These are phyloP conservation scores for Pyronema domesticum DNA, from an alignment of 495 filamentous ascomycete genomes.

Conservation along the genomic window DNA sequence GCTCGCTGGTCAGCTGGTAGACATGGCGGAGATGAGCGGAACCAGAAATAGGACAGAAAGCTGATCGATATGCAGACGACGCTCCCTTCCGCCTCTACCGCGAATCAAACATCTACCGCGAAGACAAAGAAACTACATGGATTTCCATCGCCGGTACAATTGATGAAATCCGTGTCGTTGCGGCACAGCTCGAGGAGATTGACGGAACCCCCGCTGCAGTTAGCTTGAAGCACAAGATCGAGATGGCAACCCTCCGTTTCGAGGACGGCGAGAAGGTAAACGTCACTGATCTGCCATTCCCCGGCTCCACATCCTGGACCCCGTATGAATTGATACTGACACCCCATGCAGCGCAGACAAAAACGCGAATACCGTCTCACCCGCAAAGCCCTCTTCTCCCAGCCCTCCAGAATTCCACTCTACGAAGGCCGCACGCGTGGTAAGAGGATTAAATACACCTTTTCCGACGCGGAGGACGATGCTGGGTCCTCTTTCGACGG, in stretches of 20 bases:
- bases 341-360: slow-evolving; percentile 52
- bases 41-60: no score
- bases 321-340: slow-evolving; percentile 25
- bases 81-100: slow-evolving; percentile 87
- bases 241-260: slow-evolving; percentile 70
- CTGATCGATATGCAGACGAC: slow-evolving; percentile 44
- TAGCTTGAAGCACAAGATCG: slow-evolving; percentile 57
- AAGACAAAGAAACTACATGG: slow-evolving; percentile 62
- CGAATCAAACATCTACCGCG: slow-evolving; percentile 56
- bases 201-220: slow-evolving; percentile 67
- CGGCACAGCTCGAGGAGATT: slow-evolving; percentile 48
- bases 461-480: slow-evolving; percentile 66
- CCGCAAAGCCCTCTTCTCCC: slow-evolving; percentile 71
- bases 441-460: slow-evolving; percentile 90
- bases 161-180: slow-evolving; percentile 61
- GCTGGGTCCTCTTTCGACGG: slow-evolving; percentile 39
- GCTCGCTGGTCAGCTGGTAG: no score
- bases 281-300: background rate
- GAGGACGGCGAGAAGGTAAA: slow-evolving; percentile 82
- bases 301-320: no score
- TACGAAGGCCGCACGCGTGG: slow-evolving; percentile 94
- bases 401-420: slow-evolving; percentile 72
- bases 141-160: slow-evolving; percentile 81
- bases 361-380: slow-evolving; percentile 77
- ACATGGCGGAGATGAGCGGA: background rate